Base-by-base conservation (phyloP, 306 rosid genomes). In the Elaeagnus macrophylla region DNA sequence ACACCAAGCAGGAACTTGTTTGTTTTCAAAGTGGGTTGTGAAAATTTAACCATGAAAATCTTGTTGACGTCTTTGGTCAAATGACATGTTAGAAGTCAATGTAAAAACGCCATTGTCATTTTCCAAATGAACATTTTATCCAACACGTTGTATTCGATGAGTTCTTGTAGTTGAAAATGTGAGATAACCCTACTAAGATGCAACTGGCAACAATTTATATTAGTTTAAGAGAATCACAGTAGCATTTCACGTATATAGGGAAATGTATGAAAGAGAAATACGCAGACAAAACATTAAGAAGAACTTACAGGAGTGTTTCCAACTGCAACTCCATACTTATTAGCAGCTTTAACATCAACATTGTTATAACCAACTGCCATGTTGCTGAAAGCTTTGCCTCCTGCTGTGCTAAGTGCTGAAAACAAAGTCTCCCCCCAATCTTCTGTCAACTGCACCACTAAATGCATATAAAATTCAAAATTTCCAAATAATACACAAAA, bases 331-430 rank as follows among this genome's bases (percentile, higher is more conserved):
- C 95, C 95, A 32, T 85, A 61, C 77, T 89, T 89, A 61, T 68
- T 89, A 43, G 97, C 95, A 75, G 95, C 96, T 61, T 73, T 59
- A 54, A 87, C 94, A 81, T 87, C 83, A 16, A 93, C 99, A 69
- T 93, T 93, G 57, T 93, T 93, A 56, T 93, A 93, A 53, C 99
- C 99, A 73, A 93, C 99, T 7, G 95, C 99, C 96, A 93, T 93
- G 67, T 93, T 93, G 64, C 99, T 87, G 70, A 93, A 87, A 62
- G 95, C 96, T 59, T 79, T 87, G 18, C 99, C 99, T 67, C 99
- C 99, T 0, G 99, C 99, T 75, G 57, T 82, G 75, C 99, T 84
- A 77, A 93, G 79, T 1, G 96, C 90, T 45, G 95, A 80, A 61
- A 93, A 93, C 85, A 93, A 84, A 67, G 70, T 79, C 69, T 93